Evolutionary conservation across 108 stramenopile genomes (phyloP).

Genomic region (Schizochytrium sp.): DNA sequence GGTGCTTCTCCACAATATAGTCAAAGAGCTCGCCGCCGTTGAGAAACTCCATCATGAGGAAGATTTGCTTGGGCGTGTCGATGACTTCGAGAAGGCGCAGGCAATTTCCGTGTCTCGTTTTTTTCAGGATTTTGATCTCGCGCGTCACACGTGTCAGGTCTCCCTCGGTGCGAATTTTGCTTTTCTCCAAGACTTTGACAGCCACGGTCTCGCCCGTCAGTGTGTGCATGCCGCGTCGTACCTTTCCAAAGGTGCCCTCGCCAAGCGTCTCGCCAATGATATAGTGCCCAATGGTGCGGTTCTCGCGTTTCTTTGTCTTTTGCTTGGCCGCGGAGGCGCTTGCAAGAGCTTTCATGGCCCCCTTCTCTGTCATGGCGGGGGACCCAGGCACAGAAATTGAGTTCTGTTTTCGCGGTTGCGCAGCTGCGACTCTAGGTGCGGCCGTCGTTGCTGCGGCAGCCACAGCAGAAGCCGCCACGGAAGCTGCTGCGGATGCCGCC

Average conservation of each 20-base stretch:
- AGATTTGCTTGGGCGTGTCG: constrained; percentile 52
- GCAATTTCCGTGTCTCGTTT: constrained; percentile 45
- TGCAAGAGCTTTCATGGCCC: neutral
- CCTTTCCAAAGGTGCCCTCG: constrained; percentile 58
- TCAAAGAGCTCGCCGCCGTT: constrained; percentile 52
- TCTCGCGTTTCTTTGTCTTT: neutral
- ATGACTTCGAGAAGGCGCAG: constrained; percentile 56
- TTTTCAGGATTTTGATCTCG: constrained; percentile 60
- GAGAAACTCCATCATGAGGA: constrained; percentile 55
- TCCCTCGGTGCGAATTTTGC: constrained; percentile 36
- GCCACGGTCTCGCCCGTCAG: constrained; percentile 54
- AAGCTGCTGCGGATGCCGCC: too few species aligned
- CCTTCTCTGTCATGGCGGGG: neutral
- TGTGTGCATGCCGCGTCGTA: constrained; percentile 35
- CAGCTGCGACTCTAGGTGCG: too few species aligned
- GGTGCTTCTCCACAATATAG: constrained; percentile 51
- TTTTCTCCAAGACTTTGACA: constrained; percentile 54
- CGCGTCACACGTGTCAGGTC: constrained; percentile 59
- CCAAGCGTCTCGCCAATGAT: constrained; percentile 50
- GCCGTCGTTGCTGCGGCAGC: too few species aligned
- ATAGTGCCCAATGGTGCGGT: constrained; percentile 32
- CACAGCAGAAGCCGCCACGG: too few species aligned
- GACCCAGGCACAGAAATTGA: neutral
- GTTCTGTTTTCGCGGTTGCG: too few species aligned
- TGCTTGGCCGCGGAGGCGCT: neutral